Evolutionary conservation across 176 grass and related monocot genomes (phyloP).

Genomic region (Carex scoparia): DNA sequence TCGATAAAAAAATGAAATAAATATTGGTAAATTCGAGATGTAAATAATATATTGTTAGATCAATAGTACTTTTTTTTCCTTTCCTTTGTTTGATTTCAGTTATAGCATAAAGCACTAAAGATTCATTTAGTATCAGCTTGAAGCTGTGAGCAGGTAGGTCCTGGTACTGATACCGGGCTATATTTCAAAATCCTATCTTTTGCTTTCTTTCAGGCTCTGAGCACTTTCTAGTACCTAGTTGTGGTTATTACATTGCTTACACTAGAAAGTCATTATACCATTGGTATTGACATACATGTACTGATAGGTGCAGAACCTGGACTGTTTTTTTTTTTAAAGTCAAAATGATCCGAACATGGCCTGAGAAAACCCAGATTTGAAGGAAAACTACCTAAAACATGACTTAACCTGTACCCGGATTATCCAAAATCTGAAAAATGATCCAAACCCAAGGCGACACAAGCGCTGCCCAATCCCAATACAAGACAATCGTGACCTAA

Average conservation of each 20-base stretch:
- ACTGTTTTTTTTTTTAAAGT: no score
- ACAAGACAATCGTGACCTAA: not conserved
- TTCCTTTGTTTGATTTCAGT: not conserved
- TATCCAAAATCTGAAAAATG: not conserved
- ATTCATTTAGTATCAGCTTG: not conserved
- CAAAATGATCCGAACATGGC: not conserved
- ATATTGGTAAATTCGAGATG: not conserved
- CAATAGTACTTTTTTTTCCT: not conserved
- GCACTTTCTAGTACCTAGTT: not conserved
- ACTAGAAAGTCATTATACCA: not conserved
- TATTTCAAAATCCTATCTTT: not conserved
- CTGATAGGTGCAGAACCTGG: not conserved
- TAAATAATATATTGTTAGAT: not conserved
- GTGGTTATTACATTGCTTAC: not conserved
- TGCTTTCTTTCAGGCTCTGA: not conserved
- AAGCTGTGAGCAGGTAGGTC: not conserved
- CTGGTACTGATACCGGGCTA: not conserved
- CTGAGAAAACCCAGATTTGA: not conserved
- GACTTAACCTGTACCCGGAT: not conserved
- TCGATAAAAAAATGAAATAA: not conserved
- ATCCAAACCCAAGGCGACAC: not conserved
- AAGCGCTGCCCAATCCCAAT: not conserved
- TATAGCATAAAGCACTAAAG: not conserved
- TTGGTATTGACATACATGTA: slow-evolving; percentile 5
- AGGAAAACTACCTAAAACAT: not conserved